These are phyloP conservation scores for Cyberlindnera lachancei DNA, from an alignment of 805 yeast genomes.

Conservation along the genomic window DNA sequence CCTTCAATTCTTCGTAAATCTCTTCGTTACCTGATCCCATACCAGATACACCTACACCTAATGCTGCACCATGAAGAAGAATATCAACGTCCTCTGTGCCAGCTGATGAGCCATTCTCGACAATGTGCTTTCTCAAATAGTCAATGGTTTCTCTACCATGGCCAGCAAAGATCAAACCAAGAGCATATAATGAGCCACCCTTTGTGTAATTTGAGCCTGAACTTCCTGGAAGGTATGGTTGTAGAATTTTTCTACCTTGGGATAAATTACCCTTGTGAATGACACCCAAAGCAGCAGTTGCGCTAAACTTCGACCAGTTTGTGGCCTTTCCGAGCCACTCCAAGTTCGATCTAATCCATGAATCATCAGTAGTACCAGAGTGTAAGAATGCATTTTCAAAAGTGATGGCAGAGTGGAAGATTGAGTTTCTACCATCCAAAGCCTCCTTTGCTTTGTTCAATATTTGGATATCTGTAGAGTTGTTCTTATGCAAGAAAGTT, in stretches of 20 bases:
- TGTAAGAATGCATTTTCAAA: slow-evolving; percentile 92
- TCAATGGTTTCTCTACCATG: slow-evolving; percentile 85
- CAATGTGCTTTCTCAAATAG: slow-evolving; percentile 65
- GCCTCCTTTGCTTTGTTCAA: slow-evolving; percentile 73
- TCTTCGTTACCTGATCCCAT: slow-evolving; percentile 79
- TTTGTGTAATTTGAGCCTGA: slow-evolving; percentile 81
- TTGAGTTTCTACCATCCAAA: slow-evolving; percentile 86
- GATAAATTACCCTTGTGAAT: slow-evolving; percentile 92
- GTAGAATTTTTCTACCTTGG: slow-evolving; percentile 79
- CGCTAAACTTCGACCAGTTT: slow-evolving; percentile 96
- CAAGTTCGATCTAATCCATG: slow-evolving; percentile 80
- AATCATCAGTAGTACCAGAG: slow-evolving; percentile 93
- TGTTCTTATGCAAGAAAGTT: slow-evolving; percentile 79
- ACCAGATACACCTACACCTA: slow-evolving; percentile 94
- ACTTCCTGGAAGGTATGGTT: slow-evolving; percentile 84
- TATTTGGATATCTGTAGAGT: slow-evolving; percentile 77
- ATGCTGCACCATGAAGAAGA: slow-evolving; percentile 88
- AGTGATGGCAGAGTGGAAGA: slow-evolving; percentile 93
- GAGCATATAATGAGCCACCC: slow-evolving; percentile 91
- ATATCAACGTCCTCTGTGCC: slow-evolving; percentile 71
- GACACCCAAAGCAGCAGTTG: slow-evolving; percentile 96
- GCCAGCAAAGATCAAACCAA: slow-evolving; percentile 93
- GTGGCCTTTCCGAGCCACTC: slow-evolving; percentile 98
- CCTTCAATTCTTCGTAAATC: slow-evolving; percentile 75
- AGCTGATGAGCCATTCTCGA: slow-evolving; percentile 53